Evolutionary conservation across 371 early-diverging fungal genomes (phyloP).

Genomic region (Apophysomyces variabilis): DNA sequence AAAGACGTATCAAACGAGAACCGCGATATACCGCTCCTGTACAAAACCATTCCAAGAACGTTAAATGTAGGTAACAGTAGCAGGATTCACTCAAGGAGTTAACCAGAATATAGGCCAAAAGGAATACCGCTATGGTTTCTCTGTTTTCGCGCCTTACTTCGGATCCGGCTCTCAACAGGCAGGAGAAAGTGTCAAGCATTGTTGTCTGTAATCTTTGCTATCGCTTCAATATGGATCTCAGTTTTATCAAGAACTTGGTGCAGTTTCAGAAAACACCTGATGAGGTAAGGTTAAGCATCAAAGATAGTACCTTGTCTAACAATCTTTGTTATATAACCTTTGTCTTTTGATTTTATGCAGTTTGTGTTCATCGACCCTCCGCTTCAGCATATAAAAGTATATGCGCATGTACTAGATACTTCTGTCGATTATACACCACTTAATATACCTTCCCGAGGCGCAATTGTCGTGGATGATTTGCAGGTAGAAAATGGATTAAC

Average conservation of each 20-base stretch:
- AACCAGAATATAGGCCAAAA: slow-evolving; percentile 27
- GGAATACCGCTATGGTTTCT: slow-evolving; percentile 56
- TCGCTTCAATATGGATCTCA: slow-evolving; percentile 39
- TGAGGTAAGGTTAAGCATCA: slow-evolving; percentile 26
- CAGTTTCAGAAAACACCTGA: slow-evolving; percentile 53
- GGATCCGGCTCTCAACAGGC: slow-evolving; percentile 45
- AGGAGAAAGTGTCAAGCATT: slow-evolving; percentile 57
- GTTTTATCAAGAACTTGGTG: slow-evolving; percentile 50
- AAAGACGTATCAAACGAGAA: slow-evolving; percentile 43
- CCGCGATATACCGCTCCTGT: slow-evolving; percentile 37
- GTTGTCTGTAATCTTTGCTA: slow-evolving; percentile 56
- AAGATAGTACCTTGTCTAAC: background rate
- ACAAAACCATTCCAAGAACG: slow-evolving; percentile 53
- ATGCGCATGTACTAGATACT: slow-evolving; percentile 50
- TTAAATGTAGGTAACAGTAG: slow-evolving; percentile 46
- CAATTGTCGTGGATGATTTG: slow-evolving; percentile 56
- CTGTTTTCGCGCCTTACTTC: slow-evolving; percentile 50
- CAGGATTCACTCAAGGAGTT: slow-evolving; percentile 12
- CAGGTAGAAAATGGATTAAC: slow-evolving; percentile 41
- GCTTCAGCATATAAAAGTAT: slow-evolving; percentile 52
- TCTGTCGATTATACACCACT: slow-evolving; percentile 62
- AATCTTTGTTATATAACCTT: background rate
- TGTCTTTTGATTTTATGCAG: slow-evolving; percentile 14
- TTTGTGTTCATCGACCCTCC: slow-evolving; percentile 55
- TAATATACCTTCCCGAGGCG: slow-evolving; percentile 51